A percentile compares a stretch with the other conserved stretches of the same genome.
Evolutionary conservation across 2,329 filamentous ascomycete species (phyloP).

Genomic region (Claviceps spartinae): DNA sequence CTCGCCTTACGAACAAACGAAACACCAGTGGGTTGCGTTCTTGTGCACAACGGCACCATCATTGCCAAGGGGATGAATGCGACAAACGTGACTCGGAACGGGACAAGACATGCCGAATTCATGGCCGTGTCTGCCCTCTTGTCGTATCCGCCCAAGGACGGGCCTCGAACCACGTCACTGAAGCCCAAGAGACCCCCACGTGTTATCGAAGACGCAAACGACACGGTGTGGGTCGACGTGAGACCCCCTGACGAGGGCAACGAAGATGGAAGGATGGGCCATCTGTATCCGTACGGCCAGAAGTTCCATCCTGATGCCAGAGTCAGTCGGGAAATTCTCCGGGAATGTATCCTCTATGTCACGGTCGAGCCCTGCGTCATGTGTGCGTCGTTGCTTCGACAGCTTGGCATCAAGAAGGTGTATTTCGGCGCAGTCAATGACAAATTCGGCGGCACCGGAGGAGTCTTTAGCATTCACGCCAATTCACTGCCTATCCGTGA

Average conservation of each 20-base stretch:
- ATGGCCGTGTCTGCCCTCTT: conserved; percentile 58
- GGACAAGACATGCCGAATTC: conserved; percentile 91
- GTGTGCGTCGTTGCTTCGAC: conserved; percentile 86
- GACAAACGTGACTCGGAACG: conserved; percentile 81
- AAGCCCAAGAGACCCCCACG: conserved; percentile 19
- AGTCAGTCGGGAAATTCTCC: conserved; percentile 55
- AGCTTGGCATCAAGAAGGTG: conserved; percentile 76
- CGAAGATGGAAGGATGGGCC: conserved; percentile 39
- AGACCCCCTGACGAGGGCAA: conserved; percentile 29
- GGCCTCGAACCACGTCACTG: conserved; percentile 18
- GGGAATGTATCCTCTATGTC: conserved; percentile 71
- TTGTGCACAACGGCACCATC: conserved; percentile 65
- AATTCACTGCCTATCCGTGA: conserved; percentile 33
- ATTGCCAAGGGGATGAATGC: conserved; percentile 94
- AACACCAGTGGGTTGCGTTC: conserved; percentile 91
- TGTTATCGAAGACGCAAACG: conserved; percentile 9
- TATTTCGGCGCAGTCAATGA: conserved; percentile 95
- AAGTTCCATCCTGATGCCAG: conserved; percentile 40
- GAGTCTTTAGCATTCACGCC: conserved; percentile 75
- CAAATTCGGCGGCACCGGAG: conserved; percentile 90
- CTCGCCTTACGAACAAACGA: conserved; percentile 76
- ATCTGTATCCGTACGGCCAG: conserved; percentile 48
- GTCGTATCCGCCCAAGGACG: conserved; percentile 23
- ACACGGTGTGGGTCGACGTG: conserved; percentile 12
- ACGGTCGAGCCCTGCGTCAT: conserved; percentile 98